Evolutionary conservation across 176 grass and related monocot genomes (phyloP), one percentile per base, ranked within the genome.

Genomic region (Paspalum notatum): DNA sequence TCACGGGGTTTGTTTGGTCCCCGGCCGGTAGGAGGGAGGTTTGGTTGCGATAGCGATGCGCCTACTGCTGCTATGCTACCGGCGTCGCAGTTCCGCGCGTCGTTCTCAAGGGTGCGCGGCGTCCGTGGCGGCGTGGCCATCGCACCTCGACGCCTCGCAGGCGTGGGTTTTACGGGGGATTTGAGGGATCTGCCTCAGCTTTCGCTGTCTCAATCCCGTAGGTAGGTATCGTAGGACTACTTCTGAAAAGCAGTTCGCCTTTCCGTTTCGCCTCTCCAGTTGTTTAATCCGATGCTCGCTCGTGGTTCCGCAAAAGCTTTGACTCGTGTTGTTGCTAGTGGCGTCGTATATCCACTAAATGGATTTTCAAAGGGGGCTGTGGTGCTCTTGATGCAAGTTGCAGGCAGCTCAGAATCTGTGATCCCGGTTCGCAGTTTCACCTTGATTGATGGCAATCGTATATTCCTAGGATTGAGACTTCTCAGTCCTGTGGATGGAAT

Each of bases 121-220:
- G 37, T 65, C 42, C 68, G 15, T 47, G 66, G 55, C 17, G 53
- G 53, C 50, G 59, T 79, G n/a, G 55, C 53, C 55, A 49, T 46
- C 52, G 9, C 63, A 9, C 13, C 11, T 40, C 18, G 13, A 67
- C 43, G 25, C 18, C 39, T 21, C 86, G 75, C 54, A 4, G n/a
- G 38, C 38, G 61, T 59, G 50, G 41, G 13, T 76, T 78, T 38
- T 59, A 46, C 41, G 72, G 80, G 12, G 48, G 62, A 77, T 66
- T 77, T 77, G 55, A 17, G 74, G 86, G 88, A 90, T 90, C 88
- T 86, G 83, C 67, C 58, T n/a, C 66, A 66, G 66, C 72, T 82
- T 86, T 78, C 74, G 25, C 67, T 32, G 50, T 32, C 79, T 69
- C 56, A 76, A 42, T 49, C 65, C 55, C 55, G 8, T 57, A 32